Evolutionary conservation across 1,139 yeast genomes (phyloP), one percentile per base, ranked within the genome.

Genomic region (Protomyces lactucae-debilis): DNA sequence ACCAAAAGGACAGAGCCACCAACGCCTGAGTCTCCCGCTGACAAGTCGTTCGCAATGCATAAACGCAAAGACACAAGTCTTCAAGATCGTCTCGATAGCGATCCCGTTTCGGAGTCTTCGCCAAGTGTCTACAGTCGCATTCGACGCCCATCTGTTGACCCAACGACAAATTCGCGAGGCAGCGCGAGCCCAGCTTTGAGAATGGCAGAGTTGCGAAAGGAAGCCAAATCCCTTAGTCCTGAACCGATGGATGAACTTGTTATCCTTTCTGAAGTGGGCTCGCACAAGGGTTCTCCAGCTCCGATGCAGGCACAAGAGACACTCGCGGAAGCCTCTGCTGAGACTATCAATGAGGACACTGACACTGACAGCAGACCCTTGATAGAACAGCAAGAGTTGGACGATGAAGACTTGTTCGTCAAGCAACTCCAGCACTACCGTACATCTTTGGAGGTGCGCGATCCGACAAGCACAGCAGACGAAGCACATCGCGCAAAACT

Each of bases 361-460:
- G 14, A 23, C 16, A 37, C 3, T 4, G 39, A 12, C 10, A n/a
- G 16, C 12, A 43, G 8, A 25, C 52, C 43, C n/a, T 18, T 39
- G 28, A 46, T 57, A 5, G 56, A 51, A 10, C 48, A 28, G 6
- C 16, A 40, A 12, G 63, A 59, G 52, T 12, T 37, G 40, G 43
- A 36, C 6, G 63, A 59, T 28, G 63, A 59, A 12, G 63, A 59
- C 23, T 55, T 59, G 40, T 59, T 59, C 52, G 23, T 59, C 52
- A n/a, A 52, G 14, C 63, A 59, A 43, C 46, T 59, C 21, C 57
- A 59, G 37, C 63, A 59, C 12, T 59, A 59, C 48, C 52, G 63
- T 21, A 25, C 25, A 28, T 59, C 63, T 21, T 23, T 59, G 45
- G 53, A 52, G 23, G 52, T 39, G 43, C 52, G 56, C 6, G 52